phyloP scores from a whole-genome alignment of 73 alveolate species.

The Symbiodinium natans region DNA sequence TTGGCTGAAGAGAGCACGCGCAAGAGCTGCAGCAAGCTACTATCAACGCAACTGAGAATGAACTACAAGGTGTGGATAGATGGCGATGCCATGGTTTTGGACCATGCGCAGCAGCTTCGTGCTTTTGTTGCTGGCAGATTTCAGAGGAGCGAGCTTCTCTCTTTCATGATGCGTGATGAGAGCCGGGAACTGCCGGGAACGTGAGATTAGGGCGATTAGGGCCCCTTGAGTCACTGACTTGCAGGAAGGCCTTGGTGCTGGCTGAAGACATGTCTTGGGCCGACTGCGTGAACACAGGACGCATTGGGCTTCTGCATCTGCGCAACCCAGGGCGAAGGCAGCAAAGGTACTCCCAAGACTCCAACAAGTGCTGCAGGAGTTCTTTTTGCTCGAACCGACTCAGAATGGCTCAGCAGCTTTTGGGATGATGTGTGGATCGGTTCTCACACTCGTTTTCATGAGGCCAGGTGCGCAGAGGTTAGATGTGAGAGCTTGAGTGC shows the following conservation, averaged over 20 bases:
- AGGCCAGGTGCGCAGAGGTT: constrained; percentile 29
- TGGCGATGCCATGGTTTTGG: constrained; percentile 88
- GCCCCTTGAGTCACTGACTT: too few species aligned
- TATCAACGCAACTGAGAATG: too few species aligned
- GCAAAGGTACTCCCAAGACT: background rate
- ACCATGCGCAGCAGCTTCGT: background rate
- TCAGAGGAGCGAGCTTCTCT: constrained; percentile 1
- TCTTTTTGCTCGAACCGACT: constrained; percentile 51
- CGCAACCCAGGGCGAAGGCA: background rate
- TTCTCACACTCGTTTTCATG: constrained; percentile 49
- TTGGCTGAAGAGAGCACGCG: background rate
- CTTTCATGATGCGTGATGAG: background rate
- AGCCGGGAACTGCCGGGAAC: background rate
- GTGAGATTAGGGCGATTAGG: too few species aligned
- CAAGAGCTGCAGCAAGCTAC: too few species aligned
- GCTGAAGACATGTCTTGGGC: constrained; percentile 94
- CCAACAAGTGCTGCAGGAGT: constrained; percentile 25
- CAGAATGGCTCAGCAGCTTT: constrained; percentile 48
- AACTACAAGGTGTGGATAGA: constrained; percentile 60
- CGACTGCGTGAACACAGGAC: constrained; percentile 70
- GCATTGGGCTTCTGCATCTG: background rate
- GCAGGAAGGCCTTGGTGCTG: constrained; percentile 58
- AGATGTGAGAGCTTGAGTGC: too few species aligned
- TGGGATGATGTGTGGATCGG: constrained; percentile 58
- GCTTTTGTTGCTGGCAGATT: constrained; percentile 35